phyloP scores from a whole-genome alignment of 1,284 basidiomycete genomes.

The Pseudozyma pruni region DNA sequence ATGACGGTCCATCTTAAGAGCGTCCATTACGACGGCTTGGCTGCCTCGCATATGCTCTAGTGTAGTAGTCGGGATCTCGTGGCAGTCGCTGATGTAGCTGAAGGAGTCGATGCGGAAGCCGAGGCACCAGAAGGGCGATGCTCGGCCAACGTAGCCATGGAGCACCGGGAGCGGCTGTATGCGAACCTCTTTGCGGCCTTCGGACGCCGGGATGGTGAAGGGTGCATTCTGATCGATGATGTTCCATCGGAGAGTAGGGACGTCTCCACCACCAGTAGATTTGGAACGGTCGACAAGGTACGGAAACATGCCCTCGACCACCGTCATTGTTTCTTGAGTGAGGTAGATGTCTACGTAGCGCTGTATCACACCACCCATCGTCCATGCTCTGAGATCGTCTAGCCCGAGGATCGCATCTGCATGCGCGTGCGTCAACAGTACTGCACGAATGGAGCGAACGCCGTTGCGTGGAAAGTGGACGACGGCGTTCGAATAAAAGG shows the following conservation, averaged over 20 bases:
- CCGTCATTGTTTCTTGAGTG: conserved; percentile 52
- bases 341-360: conserved; percentile 59
- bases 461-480: conserved; percentile 45
- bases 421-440: conserved; percentile 64
- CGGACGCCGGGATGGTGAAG: conserved; percentile 31
- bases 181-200: conserved; percentile 18
- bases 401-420: conserved; percentile 65
- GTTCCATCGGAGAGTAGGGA: conserved; percentile 62
- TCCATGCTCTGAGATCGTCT: conserved; percentile 64
- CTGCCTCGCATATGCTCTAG: conserved; percentile 47
- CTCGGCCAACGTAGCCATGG: conserved; percentile 52
- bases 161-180: conserved; percentile 56
- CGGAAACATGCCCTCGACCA: conserved; percentile 57
- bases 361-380: conserved; percentile 60
- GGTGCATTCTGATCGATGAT: conserved; percentile 51
- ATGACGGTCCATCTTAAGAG: conserved; percentile 60
- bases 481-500: conserved; percentile 59
- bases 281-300: conserved; percentile 59
- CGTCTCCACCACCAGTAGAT: conserved; percentile 62
- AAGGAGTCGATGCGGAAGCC: conserved; percentile 63
- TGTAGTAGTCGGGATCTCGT: conserved; percentile 50
- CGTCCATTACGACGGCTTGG: conserved; percentile 57
- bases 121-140: conserved; percentile 55
- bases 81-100: conserved; percentile 64
- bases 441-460: conserved; percentile 54